These are phyloP conservation scores for Rhexocercosporidium sp. DNA, from an alignment of 2,329 filamentous ascomycete genomes.

Conservation along the genomic window DNA sequence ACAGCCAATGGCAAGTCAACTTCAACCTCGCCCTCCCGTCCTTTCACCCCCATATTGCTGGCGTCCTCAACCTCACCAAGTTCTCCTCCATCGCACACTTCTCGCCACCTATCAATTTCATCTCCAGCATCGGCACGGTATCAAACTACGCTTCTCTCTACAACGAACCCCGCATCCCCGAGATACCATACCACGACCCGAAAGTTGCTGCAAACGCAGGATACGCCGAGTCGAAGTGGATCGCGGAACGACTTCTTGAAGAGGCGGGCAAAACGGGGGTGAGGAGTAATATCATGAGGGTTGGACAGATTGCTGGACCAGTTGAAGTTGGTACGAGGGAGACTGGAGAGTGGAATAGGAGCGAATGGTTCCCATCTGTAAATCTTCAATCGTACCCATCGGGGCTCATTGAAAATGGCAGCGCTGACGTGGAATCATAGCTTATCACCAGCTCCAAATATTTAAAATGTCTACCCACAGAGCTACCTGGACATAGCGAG, in stretches of 20 bases:
- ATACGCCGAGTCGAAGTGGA: slow-evolving; percentile 10
- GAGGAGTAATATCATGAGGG: slow-evolving; percentile 1
- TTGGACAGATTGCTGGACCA: slow-evolving; percentile 17
- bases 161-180: neutral
- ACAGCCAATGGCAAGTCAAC: neutral
- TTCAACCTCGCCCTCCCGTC: neutral
- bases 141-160: neutral
- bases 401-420: neutral
- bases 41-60: neutral
- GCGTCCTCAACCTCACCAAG: neutral
- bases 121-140: slow-evolving; percentile 1
- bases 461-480: neutral
- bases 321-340: neutral
- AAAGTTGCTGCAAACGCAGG: neutral
- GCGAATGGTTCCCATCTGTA: slow-evolving; percentile 16
- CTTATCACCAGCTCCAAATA: neutral
- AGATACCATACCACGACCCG: neutral
- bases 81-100: neutral
- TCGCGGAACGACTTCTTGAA: slow-evolving; percentile 6
- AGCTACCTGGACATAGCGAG: neutral
- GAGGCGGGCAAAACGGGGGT: neutral
- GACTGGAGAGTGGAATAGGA: slow-evolving; percentile 13
- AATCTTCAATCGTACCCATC: neutral
- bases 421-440: neutral
- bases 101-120: neutral